Conservation (phyloP, 2,329 filamentous ascomycete genomes). For the Myriosclerotinia scirpicola region DNA sequence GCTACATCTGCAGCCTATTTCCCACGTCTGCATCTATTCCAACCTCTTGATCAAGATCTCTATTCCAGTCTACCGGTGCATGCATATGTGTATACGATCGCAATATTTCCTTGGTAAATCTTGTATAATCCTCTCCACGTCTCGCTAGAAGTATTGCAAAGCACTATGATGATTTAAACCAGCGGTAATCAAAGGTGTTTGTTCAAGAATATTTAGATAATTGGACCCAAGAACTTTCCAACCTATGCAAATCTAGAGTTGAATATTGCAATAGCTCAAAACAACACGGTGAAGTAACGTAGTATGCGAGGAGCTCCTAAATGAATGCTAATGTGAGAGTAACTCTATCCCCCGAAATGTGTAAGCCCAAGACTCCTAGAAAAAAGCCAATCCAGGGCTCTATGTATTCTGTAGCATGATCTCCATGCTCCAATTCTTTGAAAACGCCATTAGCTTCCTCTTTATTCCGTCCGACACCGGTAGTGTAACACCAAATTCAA, state of each 20-base stretch:
- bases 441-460: conserved; percentile 50
- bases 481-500: conserved; percentile 53
- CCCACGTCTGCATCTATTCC: neutral
- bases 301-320: neutral
- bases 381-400: conserved; percentile 41
- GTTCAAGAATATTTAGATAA: neutral
- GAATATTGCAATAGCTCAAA: neutral
- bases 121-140: neutral
- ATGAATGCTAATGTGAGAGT: neutral
- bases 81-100: neutral
- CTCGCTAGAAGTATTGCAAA: neutral
- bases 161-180: neutral
- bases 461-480: conserved; percentile 56
- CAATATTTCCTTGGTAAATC: neutral
- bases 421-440: conserved; percentile 38
- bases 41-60: neutral
- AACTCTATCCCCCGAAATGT: conserved; percentile 4
- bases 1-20: neutral
- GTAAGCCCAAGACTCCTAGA: conserved; percentile 38
- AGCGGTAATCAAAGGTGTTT: neutral
- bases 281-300: conserved; percentile 3
- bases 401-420: conserved; percentile 28
- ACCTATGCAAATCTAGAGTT: neutral
- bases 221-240: neutral
- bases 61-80: neutral